Evolutionary conservation across 106 monocot species (phyloP), one percentile per base, ranked within the genome.

Genomic region (Posidonia australis): DNA sequence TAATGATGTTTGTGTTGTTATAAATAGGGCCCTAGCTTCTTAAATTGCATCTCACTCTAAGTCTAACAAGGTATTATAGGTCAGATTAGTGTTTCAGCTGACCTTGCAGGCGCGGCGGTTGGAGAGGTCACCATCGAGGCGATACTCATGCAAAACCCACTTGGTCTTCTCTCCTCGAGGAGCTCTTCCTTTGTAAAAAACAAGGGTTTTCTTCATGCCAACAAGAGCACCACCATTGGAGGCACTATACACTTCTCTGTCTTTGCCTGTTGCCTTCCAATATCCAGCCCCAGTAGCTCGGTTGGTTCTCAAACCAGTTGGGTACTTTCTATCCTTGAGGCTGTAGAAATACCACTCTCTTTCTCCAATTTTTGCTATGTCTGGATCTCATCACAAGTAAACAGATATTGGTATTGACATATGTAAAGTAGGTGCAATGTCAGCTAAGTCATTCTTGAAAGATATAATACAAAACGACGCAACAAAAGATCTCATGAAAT

Each of bases 241-340:
- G 36, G 81, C 25, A 31, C 59, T 69, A 44, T 68, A 74, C 32
- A 98, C 87, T 77, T 90, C 90, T 25, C 96, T 73, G 63, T 98
- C 96, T 69, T 96, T 98, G 10, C 96, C 96, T 13, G 96, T 98
- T n/a, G 96, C 96, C 77, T 98, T 98, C 96, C 96, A 98, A 74
- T 98, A 98, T 0, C 96, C 96, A 28, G 90, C 80, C 0, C 74
- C 81, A 0, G 96, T 98, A 13, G 96, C 84, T 47, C 96, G 66
- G 74, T 98, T 98, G 13, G 96, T 90, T 53, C 96, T 65, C 49
- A 90, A 62, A 12, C 96, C 96, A 1, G 90, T 90, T 16, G 96
- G 96, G 52, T 98, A 98, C 70, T 98, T 98, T 48, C 90, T 57
- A 67, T 98, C 96, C 21, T 84, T 73, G 24, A 90, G 67, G 58